Conservation (phyloP, 176 grass and related monocot genomes). For the Typha latifolia region DNA sequence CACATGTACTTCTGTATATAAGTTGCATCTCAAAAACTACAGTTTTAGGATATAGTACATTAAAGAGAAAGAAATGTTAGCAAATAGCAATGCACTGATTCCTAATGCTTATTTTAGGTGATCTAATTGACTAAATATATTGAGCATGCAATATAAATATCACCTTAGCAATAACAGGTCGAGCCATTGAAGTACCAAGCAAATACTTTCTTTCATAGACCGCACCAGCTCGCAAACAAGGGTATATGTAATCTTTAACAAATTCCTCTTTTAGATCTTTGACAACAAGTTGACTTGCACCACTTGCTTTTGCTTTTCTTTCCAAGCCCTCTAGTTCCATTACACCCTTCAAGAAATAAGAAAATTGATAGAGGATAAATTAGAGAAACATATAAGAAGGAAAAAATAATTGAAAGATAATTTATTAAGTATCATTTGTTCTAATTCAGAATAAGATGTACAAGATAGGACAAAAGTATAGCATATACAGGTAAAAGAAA, state of each 20-base stretch:
- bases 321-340: constrained; percentile 93
- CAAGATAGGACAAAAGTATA: too few species aligned
- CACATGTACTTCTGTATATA: too few species aligned
- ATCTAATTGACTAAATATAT: background rate
- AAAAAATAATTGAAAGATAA: background rate
- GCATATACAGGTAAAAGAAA: too few species aligned
- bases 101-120: background rate
- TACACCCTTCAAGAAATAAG: constrained; percentile 40
- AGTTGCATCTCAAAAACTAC: too few species aligned
- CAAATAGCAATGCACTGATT: too few species aligned
- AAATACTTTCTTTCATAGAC: constrained; percentile 99
- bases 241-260: constrained; percentile 84
- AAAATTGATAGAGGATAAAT: background rate
- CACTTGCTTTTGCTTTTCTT: constrained; percentile 87
- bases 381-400: background rate
- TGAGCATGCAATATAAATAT: constrained; percentile 5
- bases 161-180: constrained; percentile 97
- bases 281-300: constrained; percentile 90
- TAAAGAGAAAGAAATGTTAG: too few species aligned
- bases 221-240: constrained; percentile 80
- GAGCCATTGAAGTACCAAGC: constrained; percentile 96
- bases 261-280: constrained; percentile 96
- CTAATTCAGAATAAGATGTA: too few species aligned
- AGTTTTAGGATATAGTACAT: too few species aligned
- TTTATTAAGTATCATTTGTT: too few species aligned